Percentiles rank a stretch among this genome's conserved stretches.
phyloP scores from a whole-genome alignment of 805 yeast genomes.

The Saccharomycopsis fibuligera region DNA sequence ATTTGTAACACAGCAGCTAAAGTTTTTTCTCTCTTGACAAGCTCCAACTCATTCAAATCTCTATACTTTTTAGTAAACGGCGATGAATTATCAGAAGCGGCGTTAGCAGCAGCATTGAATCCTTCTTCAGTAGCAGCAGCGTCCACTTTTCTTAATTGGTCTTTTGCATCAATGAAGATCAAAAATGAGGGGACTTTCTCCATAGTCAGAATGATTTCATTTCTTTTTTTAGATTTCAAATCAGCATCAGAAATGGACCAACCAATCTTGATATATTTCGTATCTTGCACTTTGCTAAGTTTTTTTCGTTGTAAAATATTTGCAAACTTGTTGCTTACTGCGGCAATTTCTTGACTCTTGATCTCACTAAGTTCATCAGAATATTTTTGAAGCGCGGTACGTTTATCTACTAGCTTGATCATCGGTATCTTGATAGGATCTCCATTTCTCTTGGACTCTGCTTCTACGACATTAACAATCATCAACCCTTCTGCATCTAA shows the following conservation, averaged over 20 bases:
- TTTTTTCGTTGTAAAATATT: slow-evolving; percentile 2
- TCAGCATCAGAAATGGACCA: slow-evolving; percentile 19
- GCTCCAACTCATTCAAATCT: slow-evolving; percentile 13
- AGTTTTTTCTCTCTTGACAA: slow-evolving; percentile 17
- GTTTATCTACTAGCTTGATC: slow-evolving; percentile 13
- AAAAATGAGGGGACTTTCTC: slow-evolving; percentile 5
- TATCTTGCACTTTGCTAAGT: slow-evolving; percentile 1
- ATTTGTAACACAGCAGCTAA: slow-evolving; percentile 5
- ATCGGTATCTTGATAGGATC: slow-evolving; percentile 10
- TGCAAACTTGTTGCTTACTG: slow-evolving; percentile 10
- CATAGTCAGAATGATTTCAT: slow-evolving; percentile 8
- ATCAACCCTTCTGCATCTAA: slow-evolving; percentile 11
- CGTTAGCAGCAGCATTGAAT: not conserved
- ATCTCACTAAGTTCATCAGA: slow-evolving; percentile 10
- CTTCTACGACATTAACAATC: slow-evolving; percentile 3
- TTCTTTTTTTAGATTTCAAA: slow-evolving; percentile 7
- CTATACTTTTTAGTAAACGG: not conserved
- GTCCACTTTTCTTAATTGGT: not conserved
- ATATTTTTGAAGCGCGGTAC: slow-evolving; percentile 14
- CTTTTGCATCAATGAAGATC: slow-evolving; percentile 13
- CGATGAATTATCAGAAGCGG: not conserved
- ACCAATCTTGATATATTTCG: slow-evolving; percentile 13
- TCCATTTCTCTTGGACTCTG: not conserved
- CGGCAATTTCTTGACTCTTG: slow-evolving; percentile 10
- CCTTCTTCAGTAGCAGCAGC: not conserved